phyloP scores from a whole-genome alignment of 1,284 basidiomycete species.

The Rhodotorula sp. region DNA sequence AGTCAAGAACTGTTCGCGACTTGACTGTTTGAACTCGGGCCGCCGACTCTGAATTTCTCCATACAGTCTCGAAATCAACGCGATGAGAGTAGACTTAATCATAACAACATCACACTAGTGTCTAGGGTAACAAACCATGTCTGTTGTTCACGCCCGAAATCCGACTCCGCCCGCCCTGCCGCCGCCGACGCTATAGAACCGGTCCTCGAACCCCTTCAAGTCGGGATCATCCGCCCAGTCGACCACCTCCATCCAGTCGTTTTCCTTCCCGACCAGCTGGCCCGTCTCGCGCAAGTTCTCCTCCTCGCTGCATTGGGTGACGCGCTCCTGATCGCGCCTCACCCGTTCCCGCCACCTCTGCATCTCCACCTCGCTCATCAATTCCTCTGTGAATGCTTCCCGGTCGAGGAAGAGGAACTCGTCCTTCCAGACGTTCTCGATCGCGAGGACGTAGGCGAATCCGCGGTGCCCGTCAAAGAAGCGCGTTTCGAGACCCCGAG shows the following conservation, averaged over 20 bases:
- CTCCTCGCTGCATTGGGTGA: background rate
- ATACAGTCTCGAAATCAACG: no score
- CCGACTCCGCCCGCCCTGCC: slow-evolving; percentile 14
- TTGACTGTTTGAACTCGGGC: no score
- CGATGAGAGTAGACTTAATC: no score
- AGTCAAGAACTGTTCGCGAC: no score
- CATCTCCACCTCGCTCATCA: background rate
- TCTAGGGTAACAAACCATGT: no score
- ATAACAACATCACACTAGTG: no score
- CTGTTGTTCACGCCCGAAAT: slow-evolving; percentile 4
- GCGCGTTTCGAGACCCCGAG: slow-evolving; percentile 8
- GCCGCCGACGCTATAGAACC: slow-evolving; percentile 11
- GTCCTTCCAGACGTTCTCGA: slow-evolving; percentile 18
- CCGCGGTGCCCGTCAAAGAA: slow-evolving; percentile 23
- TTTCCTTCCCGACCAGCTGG: no score
- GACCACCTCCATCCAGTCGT: slow-evolving; percentile 1
- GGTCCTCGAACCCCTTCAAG: slow-evolving; percentile 16
- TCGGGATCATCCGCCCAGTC: slow-evolving; percentile 19
- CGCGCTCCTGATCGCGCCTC: background rate
- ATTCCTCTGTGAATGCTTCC: background rate
- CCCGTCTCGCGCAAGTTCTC: background rate
- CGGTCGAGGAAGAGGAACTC: background rate
- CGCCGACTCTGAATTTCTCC: no score
- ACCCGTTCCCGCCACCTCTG: slow-evolving; percentile 11
- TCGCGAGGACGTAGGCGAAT: slow-evolving; percentile 20